Conservation (phyloP, 345 rosid genomes). For the Litchi chinensis region DNA sequence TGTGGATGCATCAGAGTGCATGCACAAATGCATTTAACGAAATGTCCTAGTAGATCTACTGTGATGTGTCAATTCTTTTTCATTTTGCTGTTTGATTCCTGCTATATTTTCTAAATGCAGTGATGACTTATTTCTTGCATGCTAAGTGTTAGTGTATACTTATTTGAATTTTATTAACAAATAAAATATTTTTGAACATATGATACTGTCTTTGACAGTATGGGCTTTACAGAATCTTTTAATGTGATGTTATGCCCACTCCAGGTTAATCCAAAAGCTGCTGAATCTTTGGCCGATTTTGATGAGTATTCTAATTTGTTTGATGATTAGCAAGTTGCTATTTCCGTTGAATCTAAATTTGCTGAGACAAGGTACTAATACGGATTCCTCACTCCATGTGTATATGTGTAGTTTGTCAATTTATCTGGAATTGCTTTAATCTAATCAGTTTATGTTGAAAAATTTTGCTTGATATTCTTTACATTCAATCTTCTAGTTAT, state of each 20-base stretch:
- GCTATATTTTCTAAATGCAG: not conserved
- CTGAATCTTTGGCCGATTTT: slow-evolving; percentile 98
- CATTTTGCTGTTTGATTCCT: not conserved
- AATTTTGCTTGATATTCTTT: not conserved
- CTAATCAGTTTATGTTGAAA: not conserved
- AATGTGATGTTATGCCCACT: slow-evolving; percentile 4
- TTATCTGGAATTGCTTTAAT: slow-evolving; percentile 3
- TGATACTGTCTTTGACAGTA: not conserved
- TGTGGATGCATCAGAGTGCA: not conserved
- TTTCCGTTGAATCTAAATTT: slow-evolving; percentile 78
- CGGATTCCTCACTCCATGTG: not conserved
- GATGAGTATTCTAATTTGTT: slow-evolving; percentile 95
- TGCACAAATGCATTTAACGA: not conserved
- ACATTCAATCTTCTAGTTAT: not conserved
- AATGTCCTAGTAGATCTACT: not conserved
- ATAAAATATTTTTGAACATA: not conserved
- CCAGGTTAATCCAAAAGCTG: slow-evolving; percentile 97
- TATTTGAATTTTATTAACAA: not conserved
- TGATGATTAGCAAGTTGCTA: slow-evolving; percentile 97
- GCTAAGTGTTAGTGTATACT: not conserved
- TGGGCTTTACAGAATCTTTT: not conserved
- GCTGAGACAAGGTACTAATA: slow-evolving; percentile 68
- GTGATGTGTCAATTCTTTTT: not conserved
- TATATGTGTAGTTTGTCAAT: not conserved
- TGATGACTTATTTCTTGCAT: not conserved